These are phyloP conservation scores for Sapria himalayana DNA, from an alignment of 345 rosid species.

Conservation along the genomic window DNA sequence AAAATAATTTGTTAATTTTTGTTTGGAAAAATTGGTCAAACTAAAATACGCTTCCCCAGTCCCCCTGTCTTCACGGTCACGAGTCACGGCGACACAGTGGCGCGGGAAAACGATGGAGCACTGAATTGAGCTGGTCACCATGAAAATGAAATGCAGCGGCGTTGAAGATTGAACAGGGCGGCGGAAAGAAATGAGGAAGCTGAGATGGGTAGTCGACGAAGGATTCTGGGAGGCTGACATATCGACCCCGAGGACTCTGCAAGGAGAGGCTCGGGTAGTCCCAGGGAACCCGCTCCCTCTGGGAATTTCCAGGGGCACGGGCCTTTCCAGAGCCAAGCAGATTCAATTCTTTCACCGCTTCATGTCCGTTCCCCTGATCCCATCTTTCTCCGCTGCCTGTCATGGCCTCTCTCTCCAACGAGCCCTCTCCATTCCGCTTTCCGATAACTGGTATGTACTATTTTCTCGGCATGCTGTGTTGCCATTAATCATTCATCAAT, in stretches of 20 bases:
- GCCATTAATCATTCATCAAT: too few relatives aligned
- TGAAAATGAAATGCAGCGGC: too few relatives aligned
- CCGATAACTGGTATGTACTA: conserved; percentile 36
- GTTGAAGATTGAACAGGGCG: too few relatives aligned
- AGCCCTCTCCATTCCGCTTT: conserved; percentile 34
- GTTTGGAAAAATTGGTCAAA: too few relatives aligned
- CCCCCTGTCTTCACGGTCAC: too few relatives aligned
- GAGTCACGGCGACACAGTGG: too few relatives aligned
- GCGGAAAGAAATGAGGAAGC: conserved; percentile 41
- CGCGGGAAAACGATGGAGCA: too few relatives aligned
- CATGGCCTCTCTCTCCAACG: conserved; percentile 40
- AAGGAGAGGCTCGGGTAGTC: conserved; percentile 48
- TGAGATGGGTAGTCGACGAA: conserved; percentile 67
- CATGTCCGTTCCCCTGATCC: conserved; percentile 51
- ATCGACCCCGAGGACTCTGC: conserved; percentile 61
- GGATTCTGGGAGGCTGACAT: conserved; percentile 64
- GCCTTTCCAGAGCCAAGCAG: conserved; percentile 56
- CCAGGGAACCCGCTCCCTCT: conserved; percentile 46
- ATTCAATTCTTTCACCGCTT: conserved; percentile 77
- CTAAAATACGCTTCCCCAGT: too few relatives aligned
- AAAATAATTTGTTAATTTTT: too few relatives aligned
- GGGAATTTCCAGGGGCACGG: conserved; percentile 59
- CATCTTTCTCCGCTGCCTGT: conserved; percentile 28
- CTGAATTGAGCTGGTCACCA: too few relatives aligned
- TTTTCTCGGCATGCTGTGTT: neutral